phyloP scores from a whole-genome alignment of 225 moss, liverwort and hornwort genomes.

The Physcomitrellopsis africana region DNA sequence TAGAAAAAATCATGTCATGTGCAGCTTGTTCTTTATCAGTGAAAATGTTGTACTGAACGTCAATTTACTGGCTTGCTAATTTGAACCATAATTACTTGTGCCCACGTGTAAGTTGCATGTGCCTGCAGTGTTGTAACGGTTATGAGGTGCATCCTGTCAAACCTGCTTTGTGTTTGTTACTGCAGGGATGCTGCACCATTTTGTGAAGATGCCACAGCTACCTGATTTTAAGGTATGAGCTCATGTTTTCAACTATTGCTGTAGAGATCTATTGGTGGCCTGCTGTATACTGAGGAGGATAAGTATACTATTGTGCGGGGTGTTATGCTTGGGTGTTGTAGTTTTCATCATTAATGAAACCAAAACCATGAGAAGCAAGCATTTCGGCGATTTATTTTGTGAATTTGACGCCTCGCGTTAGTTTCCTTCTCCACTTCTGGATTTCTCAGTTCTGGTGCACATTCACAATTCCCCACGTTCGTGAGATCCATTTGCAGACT shows the following conservation, averaged over 20 bases:
- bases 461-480: slow-evolving; percentile 23
- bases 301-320: slow-evolving; percentile 9
- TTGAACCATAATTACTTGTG: too few relatives aligned
- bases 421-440: neutral
- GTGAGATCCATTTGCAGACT: neutral
- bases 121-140: too few relatives aligned
- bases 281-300: slow-evolving; percentile 8
- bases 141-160: neutral
- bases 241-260: slow-evolving; percentile 25
- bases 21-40: too few relatives aligned
- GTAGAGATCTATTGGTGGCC: slow-evolving; percentile 21
- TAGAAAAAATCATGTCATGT: too few relatives aligned
- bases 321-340: slow-evolving; percentile 40
- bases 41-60: too few relatives aligned
- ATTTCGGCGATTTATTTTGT: neutral
- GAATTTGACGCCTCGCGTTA: slow-evolving; percentile 6
- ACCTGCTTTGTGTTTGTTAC: slow-evolving; percentile 25
- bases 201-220: slow-evolving; percentile 40
- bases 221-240: slow-evolving; percentile 38
- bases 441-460: slow-evolving; percentile 19
- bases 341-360: slow-evolving; percentile 42
- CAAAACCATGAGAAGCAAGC: neutral
- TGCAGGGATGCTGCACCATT: slow-evolving; percentile 54
- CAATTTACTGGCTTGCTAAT: too few relatives aligned
- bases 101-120: too few relatives aligned